Evolutionary conservation across 805 yeast species (phyloP).

Genomic region (Wickerhamomyces pijperi): DNA sequence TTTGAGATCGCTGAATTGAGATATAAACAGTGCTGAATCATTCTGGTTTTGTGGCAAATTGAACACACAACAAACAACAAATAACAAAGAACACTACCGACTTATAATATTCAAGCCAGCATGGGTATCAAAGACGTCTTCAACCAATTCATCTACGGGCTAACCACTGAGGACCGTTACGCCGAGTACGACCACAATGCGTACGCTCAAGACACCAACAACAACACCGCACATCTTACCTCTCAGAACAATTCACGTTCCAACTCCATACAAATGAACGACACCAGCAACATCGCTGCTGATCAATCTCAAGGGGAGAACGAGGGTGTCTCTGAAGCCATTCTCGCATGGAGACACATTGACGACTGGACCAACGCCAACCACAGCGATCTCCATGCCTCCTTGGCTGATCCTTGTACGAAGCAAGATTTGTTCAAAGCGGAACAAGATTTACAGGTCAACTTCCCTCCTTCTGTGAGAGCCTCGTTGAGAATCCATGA

Average conservation of each 20-base stretch:
- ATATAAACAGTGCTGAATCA: too few relatives aligned
- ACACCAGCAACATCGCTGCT: conserved; percentile 9
- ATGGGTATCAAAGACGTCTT: conserved; percentile 34
- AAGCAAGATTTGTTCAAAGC: conserved; percentile 69
- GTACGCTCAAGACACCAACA: conserved; percentile 18
- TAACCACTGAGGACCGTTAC: conserved; percentile 58
- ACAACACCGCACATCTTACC: conserved; percentile 1
- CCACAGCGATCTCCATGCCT: conserved; percentile 72
- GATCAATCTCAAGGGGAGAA: too few relatives aligned
- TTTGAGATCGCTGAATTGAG: too few relatives aligned
- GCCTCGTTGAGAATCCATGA: conserved; percentile 78
- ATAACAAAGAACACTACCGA: too few relatives aligned
- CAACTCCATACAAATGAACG: conserved; percentile 11
- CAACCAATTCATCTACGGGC: conserved; percentile 50
- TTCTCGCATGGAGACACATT: conserved; percentile 82
- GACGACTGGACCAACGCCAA: conserved; percentile 72
- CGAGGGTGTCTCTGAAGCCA: conserved; percentile 65
- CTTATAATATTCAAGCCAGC: too few relatives aligned
- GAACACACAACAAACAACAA: too few relatives aligned
- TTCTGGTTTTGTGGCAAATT: too few relatives aligned
- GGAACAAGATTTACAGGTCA: conserved; percentile 67
- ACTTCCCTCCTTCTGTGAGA: conserved; percentile 70
- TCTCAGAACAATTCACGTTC: not conserved
- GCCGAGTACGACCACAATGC: conserved; percentile 48
- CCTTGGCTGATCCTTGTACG: conserved; percentile 72